Conservation (phyloP, 1,284 basidiomycete species). For the Coriolopsis trogii region DNA sequence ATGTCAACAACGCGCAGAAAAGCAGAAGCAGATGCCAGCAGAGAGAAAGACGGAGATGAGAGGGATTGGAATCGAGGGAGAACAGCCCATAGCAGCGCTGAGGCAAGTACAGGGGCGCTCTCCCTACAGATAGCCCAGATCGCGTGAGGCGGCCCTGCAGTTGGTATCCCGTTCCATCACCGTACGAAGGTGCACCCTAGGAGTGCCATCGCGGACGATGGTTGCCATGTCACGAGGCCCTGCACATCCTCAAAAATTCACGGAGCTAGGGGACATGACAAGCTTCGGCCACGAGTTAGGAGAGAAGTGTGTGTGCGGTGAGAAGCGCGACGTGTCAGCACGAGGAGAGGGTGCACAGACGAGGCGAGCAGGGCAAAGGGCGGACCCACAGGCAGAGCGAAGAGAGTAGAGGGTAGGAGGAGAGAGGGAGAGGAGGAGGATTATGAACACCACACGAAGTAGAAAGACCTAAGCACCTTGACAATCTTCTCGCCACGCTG, state of each 20-base stretch:
- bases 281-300: slow-evolving; percentile 22
- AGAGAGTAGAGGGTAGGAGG: slow-evolving; percentile 35
- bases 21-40: slow-evolving; percentile 27
- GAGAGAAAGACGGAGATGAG: slow-evolving; percentile 16
- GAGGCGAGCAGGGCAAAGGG: slow-evolving; percentile 20
- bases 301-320: slow-evolving; percentile 5
- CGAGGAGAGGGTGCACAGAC: slow-evolving; percentile 13
- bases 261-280: slow-evolving; percentile 23
- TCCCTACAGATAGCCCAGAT: slow-evolving; percentile 13
- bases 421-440: slow-evolving; percentile 10
- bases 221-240: slow-evolving; percentile 23
- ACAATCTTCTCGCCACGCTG: slow-evolving; percentile 77
- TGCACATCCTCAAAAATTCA: slow-evolving; percentile 4
- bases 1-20: slow-evolving; percentile 11
- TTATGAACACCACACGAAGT: slow-evolving; percentile 33
- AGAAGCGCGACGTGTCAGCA: slow-evolving; percentile 20
- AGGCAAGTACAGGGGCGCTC: slow-evolving; percentile 16
- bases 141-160: slow-evolving; percentile 13
- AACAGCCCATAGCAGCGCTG: slow-evolving; percentile 5
- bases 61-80: slow-evolving; percentile 11
- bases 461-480: slow-evolving; percentile 85
- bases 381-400: slow-evolving; percentile 28
- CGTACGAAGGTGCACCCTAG: slow-evolving; percentile 8
- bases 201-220: slow-evolving; percentile 15
- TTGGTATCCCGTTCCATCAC: slow-evolving; percentile 10